Evolutionary conservation across 208 protist genomes (phyloP).

Genomic region (Trypanosomatidae sp.): DNA sequence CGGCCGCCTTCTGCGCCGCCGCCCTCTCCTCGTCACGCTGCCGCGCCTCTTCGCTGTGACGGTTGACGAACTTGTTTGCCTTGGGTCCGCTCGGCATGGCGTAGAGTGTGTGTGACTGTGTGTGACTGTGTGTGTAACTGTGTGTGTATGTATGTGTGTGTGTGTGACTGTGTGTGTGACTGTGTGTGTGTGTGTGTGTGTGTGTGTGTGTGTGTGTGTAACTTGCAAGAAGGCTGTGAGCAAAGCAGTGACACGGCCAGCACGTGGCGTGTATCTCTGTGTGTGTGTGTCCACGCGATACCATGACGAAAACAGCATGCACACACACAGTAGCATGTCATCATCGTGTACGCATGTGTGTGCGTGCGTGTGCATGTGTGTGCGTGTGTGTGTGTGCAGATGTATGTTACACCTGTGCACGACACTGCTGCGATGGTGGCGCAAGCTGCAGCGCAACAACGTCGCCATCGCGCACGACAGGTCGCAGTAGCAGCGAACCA

Average conservation of each 20-base stretch:
- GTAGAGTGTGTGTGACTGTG: neutral
- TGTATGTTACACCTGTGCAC: neutral
- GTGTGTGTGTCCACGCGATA: no score
- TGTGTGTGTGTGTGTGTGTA: no score
- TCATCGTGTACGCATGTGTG: neutral
- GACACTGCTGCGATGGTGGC: no score
- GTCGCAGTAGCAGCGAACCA: no score
- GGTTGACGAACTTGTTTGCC: slow-evolving; percentile 75
- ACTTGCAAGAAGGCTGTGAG: no score
- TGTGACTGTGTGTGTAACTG: neutral
- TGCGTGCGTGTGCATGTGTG: neutral
- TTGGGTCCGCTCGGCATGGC: slow-evolving; percentile 80
- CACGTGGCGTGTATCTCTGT: no score
- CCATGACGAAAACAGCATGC: neutral
- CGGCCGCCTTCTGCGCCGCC: slow-evolving; percentile 9
- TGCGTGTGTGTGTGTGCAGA: neutral
- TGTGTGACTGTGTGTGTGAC: no score
- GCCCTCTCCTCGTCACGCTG: slow-evolving; percentile 48
- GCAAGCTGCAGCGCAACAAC: slow-evolving; percentile 14
- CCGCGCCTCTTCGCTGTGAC: slow-evolving; percentile 71
- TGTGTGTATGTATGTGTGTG: neutral
- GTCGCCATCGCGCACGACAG: slow-evolving; percentile 20
- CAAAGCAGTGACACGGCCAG: no score
- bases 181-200: no score
- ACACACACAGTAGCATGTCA: neutral